Evolutionary conservation across 306 rosid species (phyloP).

Genomic region (Medicago truncatula): DNA sequence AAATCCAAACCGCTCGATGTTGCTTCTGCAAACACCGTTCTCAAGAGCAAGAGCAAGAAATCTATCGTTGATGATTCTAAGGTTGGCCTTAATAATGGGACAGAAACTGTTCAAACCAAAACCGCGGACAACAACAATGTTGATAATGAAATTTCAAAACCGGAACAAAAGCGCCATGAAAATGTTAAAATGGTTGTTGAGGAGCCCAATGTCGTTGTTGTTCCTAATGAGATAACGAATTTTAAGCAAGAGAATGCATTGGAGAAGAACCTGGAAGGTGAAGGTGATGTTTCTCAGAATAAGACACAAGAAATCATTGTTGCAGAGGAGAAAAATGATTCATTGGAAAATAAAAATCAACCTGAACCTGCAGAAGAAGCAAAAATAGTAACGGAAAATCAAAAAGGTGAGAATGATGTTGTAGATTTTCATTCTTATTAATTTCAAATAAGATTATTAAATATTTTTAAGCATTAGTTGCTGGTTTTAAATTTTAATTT

Average conservation of each 20-base stretch:
- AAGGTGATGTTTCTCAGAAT: slow-evolving; percentile 12
- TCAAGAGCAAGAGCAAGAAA: slow-evolving; percentile 57
- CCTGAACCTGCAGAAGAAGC: slow-evolving; percentile 23
- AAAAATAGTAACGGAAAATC: background rate
- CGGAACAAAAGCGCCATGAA: slow-evolving; percentile 13
- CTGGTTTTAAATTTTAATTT: background rate
- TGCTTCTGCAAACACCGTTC: slow-evolving; percentile 59
- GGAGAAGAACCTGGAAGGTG: slow-evolving; percentile 29
- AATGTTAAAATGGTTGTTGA: slow-evolving; percentile 3
- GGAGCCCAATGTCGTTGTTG: background rate
- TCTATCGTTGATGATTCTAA: slow-evolving; percentile 17
- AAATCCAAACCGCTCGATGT: slow-evolving; percentile 72
- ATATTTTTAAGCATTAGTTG: background rate
- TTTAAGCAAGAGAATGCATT: slow-evolving; percentile 10
- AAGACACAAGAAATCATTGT: background rate
- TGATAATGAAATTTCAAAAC: background rate
- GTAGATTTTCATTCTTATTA: background rate
- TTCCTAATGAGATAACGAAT: background rate
- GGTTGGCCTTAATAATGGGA: slow-evolving; percentile 27
- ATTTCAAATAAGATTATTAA: background rate
- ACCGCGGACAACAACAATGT: background rate
- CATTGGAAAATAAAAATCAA: slow-evolving; percentile 29
- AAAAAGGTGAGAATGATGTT: slow-evolving; percentile 45
- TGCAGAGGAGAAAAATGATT: background rate
- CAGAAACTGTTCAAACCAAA: background rate